phyloP scores from a whole-genome alignment of 768 basidiomycete genomes.

The Fibroporia radiculosa region DNA sequence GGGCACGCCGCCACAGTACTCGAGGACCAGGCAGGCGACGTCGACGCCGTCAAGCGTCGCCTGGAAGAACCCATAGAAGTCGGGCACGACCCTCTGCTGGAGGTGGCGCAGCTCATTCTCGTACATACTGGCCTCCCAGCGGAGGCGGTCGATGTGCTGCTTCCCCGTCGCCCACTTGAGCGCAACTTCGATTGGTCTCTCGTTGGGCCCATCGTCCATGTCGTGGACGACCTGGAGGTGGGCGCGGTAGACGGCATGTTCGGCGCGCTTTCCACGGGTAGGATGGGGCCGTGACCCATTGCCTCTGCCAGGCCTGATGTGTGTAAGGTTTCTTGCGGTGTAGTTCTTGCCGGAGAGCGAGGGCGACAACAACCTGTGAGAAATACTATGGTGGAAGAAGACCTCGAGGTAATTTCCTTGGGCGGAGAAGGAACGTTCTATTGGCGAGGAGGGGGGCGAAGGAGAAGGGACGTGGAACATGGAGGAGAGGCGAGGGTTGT shows the following conservation, averaged over 20 bases:
- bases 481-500: too few species aligned
- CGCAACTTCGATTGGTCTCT: conserved; percentile 9
- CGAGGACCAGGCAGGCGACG: conserved; percentile 30
- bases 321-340: neutral
- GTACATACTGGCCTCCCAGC: conserved; percentile 30
- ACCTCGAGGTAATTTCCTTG: too few species aligned
- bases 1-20: conserved; percentile 25
- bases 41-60: conserved; percentile 20
- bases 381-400: neutral
- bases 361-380: neutral
- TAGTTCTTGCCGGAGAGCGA: neutral
- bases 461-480: too few species aligned
- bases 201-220: neutral
- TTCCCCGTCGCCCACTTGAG: conserved; percentile 12
- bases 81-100: conserved; percentile 33
- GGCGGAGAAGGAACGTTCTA: too few species aligned
- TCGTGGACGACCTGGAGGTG: neutral
- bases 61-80: conserved; percentile 30
- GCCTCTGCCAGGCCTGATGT: neutral
- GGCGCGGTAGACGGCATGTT: conserved; percentile 9
- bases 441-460: too few species aligned
- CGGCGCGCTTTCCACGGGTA: neutral
- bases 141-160: conserved; percentile 17
- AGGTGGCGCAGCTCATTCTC: conserved; percentile 24
- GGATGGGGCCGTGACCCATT: neutral